Conservation (phyloP, 768 basidiomycete species). For the Psilocybe subaeruginosa region DNA sequence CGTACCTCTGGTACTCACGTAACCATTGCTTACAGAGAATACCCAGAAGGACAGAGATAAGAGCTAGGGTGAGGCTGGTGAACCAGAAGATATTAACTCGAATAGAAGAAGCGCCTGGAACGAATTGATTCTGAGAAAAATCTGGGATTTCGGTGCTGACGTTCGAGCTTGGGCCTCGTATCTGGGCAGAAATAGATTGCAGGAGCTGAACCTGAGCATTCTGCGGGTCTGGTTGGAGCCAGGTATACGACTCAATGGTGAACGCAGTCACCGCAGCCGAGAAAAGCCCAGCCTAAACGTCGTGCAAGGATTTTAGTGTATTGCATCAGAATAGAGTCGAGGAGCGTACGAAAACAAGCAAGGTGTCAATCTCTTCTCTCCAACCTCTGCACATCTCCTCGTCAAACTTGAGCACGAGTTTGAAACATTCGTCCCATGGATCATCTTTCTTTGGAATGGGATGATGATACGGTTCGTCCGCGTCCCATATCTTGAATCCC, state of each 20-base stretch:
- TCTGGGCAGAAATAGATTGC: slow-evolving; percentile 17
- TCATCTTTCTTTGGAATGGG: slow-evolving; percentile 15
- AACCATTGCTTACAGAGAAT: slow-evolving; percentile 28
- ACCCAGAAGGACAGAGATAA: slow-evolving; percentile 23
- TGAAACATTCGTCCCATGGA: slow-evolving; percentile 21
- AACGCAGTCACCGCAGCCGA: slow-evolving; percentile 29
- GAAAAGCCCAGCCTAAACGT: slow-evolving; percentile 27
- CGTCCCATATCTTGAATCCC: slow-evolving; percentile 10
- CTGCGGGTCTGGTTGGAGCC: slow-evolving; percentile 23
- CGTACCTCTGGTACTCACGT: slow-evolving; percentile 23
- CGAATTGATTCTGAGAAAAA: slow-evolving; percentile 4
- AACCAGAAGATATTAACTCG: slow-evolving; percentile 24
- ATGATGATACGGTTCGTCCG: slow-evolving; percentile 5
- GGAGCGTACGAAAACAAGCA: slow-evolving; percentile 25
- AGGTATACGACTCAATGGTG: slow-evolving; percentile 24
- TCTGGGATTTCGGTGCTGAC: background rate
- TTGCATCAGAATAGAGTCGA: background rate
- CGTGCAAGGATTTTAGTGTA: background rate
- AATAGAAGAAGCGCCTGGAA: slow-evolving; percentile 14
- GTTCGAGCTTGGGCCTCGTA: slow-evolving; percentile 4
- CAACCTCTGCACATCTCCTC: slow-evolving; percentile 20
- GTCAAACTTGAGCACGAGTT: slow-evolving; percentile 19
- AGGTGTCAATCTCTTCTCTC: slow-evolving; percentile 24
- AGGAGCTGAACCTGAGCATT: slow-evolving; percentile 15
- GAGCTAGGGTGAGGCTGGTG: slow-evolving; percentile 22